Evolutionary conservation across 495 filamentous ascomycete species (phyloP), one percentile per base, ranked within the genome.

Genomic region (Cairneyella variabilis): DNA sequence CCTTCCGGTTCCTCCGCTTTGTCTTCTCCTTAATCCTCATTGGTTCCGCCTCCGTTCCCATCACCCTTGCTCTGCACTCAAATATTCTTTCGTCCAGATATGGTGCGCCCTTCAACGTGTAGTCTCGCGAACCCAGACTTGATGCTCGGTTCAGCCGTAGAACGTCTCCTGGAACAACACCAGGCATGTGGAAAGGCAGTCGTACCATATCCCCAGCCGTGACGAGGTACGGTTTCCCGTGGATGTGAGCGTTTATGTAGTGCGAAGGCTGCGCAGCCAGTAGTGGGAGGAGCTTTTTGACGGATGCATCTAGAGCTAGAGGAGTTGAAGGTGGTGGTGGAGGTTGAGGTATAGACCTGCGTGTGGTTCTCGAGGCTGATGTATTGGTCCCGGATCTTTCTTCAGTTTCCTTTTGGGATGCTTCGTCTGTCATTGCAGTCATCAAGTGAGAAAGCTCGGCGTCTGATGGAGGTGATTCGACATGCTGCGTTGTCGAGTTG

Each of bases 161-260:
- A 30, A 90, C 69, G 63, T 96, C 90, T 0, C 93, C 93, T 0
- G 90, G 82, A 47, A 77, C 71, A 1, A 95, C 92, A 23, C 80
- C 83, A 22, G 86, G 84, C 86, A 97, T 90, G 58, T 80, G 80
- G 78, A 97, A 97, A n/a, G 93, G 95, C 37, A 98, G 82, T n/a
- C 90, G 89, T 1, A 98, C 59, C 34, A 77, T 78, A 67, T 97
- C 93, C 56, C 93, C 95, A 28, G 69, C 71, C 0, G 90, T 97
- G 56, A 97, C 79, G 4, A 97, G 90, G 79, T 96, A 98, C 16
- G 91, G 90, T 17, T 77, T 77, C 3, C 82, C 85, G 73, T 98
- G 90, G 62, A 98, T 83, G 71, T 93, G 89, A 9, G 87, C 77
- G 22, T 84, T 86, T 54, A 93, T 82, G 78, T 95, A 98, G 79